These are phyloP conservation scores for Agaricus subrufescens DNA, from an alignment of 768 basidiomycete genomes.

Conservation along the genomic window DNA sequence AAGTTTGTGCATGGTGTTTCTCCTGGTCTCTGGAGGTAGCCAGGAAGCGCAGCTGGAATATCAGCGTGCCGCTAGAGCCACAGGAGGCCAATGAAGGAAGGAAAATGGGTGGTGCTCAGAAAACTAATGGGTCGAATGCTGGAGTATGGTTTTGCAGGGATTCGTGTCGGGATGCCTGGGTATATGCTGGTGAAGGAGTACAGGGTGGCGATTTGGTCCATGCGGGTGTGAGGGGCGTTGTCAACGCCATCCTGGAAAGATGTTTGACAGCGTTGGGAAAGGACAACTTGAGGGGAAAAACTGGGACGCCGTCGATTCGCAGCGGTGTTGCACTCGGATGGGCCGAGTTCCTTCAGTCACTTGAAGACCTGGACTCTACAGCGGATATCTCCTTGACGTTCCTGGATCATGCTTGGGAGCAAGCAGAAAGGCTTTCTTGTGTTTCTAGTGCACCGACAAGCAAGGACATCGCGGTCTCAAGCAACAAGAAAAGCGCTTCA, in stretches of 20 bases:
- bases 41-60: constrained; percentile 40
- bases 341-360: constrained; percentile 11
- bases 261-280: constrained; percentile 5
- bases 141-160: constrained; percentile 57
- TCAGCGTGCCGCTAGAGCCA: constrained; percentile 11
- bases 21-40: constrained; percentile 47
- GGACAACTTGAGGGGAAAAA: background rate
- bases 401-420: constrained; percentile 44
- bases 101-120: background rate
- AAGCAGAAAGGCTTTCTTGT: constrained; percentile 25
- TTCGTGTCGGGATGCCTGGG: constrained; percentile 42
- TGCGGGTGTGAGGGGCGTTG: constrained; percentile 24
- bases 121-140: constrained; percentile 17
- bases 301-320: background rate
- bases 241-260: constrained; percentile 32
- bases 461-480: background rate
- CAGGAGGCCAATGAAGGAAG: constrained; percentile 3
- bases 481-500: constrained; percentile 5
- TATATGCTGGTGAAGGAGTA: constrained; percentile 20
- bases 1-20: constrained; percentile 65
- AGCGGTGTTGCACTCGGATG: background rate
- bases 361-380: constrained; percentile 20
- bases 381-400: constrained; percentile 29
- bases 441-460: constrained; percentile 1
- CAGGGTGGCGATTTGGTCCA: constrained; percentile 13